Base-by-base conservation (phyloP, 2,329 filamentous ascomycete genomes). In the Leptoxyphium fumago region DNA sequence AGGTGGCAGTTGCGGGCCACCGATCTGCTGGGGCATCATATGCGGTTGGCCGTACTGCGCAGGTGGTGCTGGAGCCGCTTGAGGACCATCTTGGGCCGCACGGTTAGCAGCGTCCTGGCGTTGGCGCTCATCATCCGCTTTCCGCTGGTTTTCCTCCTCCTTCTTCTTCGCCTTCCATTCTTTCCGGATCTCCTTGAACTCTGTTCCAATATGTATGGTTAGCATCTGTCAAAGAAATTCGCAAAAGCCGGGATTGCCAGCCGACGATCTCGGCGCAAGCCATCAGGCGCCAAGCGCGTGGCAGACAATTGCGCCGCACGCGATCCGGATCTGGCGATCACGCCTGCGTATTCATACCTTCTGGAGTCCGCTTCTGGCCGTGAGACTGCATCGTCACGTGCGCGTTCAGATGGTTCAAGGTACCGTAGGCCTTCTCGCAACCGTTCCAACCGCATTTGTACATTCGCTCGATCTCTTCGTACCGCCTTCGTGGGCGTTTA, bases 151-250 rank as follows among this genome's bases (percentile, higher is more conserved):
- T 52, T 96, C 89, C 56, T 96, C 89, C 63, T 96, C 91, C 84
- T 98, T 98, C 77, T 96, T 96, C 59, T 91, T 86, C 34, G 85
- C 84, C 70, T 96, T 98, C 91, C 91, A 98, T 61, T 96, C 89
- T 62, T 96, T 96, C 50, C 91, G 84, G 48, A 96, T 95, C 60
- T 98, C 91, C 63, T 98, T 98, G 70, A 98, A 96, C 65, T 96
- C 91, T 96, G 59, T 52, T 57, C 46, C 28, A 17, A 15, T 4
- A 38, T 10, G 29, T 21, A 11, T 28, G 40, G 17, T 21, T 29
- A 21, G 40, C 40, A 42, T 36, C 14, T 29, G 10, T 32, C n/a
- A 21, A 30, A 41, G 17, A 18, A 10, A 29, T 40, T 39, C 38
- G 21, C 36, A 40, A 48, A 45, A 29, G 41, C 13, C 7, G 21